phyloP scores from a whole-genome alignment of 176 grass and related monocot species.

The Saccharum officinarum region DNA sequence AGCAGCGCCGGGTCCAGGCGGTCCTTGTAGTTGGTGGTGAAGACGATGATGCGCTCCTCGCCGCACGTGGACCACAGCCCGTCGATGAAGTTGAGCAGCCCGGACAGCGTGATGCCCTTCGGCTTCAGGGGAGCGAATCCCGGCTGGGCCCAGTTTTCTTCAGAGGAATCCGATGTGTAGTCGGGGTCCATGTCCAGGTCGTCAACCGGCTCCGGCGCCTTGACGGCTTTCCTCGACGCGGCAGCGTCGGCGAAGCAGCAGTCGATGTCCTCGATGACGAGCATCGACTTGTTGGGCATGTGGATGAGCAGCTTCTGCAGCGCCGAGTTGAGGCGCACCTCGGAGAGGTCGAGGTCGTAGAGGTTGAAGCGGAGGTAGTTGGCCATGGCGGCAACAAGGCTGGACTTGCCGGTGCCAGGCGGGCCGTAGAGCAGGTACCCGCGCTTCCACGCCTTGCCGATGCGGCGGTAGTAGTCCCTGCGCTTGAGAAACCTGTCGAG shows the following conservation, averaged over 20 bases:
- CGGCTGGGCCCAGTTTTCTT: not conserved
- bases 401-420: slow-evolving; percentile 68
- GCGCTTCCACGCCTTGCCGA: slow-evolving; percentile 73
- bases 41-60: slow-evolving; percentile 80
- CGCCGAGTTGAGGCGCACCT: slow-evolving; percentile 44
- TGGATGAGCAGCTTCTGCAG: slow-evolving; percentile 57
- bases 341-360: slow-evolving; percentile 61
- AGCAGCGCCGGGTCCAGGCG: slow-evolving; percentile 76
- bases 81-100: slow-evolving; percentile 51
- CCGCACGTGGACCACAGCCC: slow-evolving; percentile 60
- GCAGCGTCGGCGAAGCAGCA: slow-evolving; percentile 33
- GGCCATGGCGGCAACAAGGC: slow-evolving; percentile 62
- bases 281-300: slow-evolving; percentile 52
- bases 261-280: slow-evolving; percentile 76
- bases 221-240: not conserved
- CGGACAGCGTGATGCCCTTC: slow-evolving; percentile 45
- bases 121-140: not conserved
- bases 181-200: not conserved
- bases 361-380: slow-evolving; percentile 60
- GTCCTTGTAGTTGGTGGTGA: slow-evolving; percentile 89
- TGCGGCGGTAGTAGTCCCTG: slow-evolving; percentile 54
- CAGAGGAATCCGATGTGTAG: not conserved
- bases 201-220: not conserved
- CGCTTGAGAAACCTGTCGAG: slow-evolving; percentile 44
- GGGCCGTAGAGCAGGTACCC: slow-evolving; percentile 72